Base-by-base conservation (phyloP, 129 eudicot species). In the Heracleum sosnowskyi region DNA sequence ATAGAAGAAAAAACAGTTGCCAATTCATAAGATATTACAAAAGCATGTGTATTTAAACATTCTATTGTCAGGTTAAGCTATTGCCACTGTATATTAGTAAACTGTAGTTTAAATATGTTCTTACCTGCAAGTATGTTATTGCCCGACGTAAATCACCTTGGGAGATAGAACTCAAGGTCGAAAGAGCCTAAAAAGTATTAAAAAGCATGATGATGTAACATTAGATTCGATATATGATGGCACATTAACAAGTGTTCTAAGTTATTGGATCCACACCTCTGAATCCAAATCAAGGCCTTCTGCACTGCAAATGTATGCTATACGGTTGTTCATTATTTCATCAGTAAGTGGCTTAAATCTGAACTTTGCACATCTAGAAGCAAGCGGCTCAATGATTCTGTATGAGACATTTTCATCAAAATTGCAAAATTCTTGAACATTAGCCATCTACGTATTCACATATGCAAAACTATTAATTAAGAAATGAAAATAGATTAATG, bases 361-460 rank as follows among this genome's bases (percentile, higher is more conserved):
- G 82, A 95, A 95, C 62, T 95, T 95, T 51, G 99, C 99, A 87
- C 99, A 95, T 88, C 97, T 91, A 37, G 99, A 95, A 84, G 99
- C 97, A 81, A 95, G 94, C n/a, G 99, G 99, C 77, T 92, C 99
- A 82, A 95, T 95, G 79, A 95, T 95, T 90, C 97, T 95, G 83
- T 55, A 85, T 36, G 63, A 53, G 72, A 77, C 44, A 66, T 3
- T 73, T 62, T 63, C 45, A 79, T 31, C 26, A 29, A 13, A 46
- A 80, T 53, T 77, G 26, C 44, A 5, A 60, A 66, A 42, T 68
- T 37, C 34, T 36, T 76, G 35, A 53, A n/a, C 46, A 74, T 15
- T 29, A 62, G 36, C 74, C 60, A 44, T 74, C 39, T 44, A 44
- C 3, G 28, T 28, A 11, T 73, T 73, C 26, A 11, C 20, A 29